Conservation (phyloP, 371 early-diverging fungal genomes). For the Mortierella sp. region DNA sequence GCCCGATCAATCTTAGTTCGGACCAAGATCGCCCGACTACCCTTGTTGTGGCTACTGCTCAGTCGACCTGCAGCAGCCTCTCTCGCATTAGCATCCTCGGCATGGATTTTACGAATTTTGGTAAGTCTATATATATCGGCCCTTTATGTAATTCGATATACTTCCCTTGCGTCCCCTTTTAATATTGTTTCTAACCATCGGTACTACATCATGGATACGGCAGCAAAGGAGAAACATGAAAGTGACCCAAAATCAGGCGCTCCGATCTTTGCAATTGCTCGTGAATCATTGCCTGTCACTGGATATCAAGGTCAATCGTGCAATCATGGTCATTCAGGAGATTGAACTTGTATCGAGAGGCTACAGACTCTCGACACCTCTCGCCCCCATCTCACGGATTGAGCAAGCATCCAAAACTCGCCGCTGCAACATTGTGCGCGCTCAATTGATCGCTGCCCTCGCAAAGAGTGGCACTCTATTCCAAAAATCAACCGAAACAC, state of each 20-base stretch:
- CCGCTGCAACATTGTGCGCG: slow-evolving; percentile 62
- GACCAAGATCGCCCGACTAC: slow-evolving; percentile 37
- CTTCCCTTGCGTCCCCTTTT: too few species aligned
- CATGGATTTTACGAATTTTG: slow-evolving; percentile 51
- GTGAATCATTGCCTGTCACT: slow-evolving; percentile 65
- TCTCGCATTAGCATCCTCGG: slow-evolving; percentile 35
- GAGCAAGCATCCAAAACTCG: slow-evolving; percentile 70
- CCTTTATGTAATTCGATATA: background rate
- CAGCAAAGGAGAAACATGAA: slow-evolving; percentile 67
- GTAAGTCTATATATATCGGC: slow-evolving; percentile 14
- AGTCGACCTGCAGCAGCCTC: slow-evolving; percentile 34
- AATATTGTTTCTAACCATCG: too few species aligned
- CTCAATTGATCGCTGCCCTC: slow-evolving; percentile 46
- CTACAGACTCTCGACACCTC: slow-evolving; percentile 72
- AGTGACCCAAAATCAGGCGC: slow-evolving; percentile 63
- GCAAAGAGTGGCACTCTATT: slow-evolving; percentile 48
- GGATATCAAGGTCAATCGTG: slow-evolving; percentile 71
- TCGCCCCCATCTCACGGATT: slow-evolving; percentile 76
- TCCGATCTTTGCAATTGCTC: slow-evolving; percentile 62
- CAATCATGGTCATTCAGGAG: slow-evolving; percentile 76
- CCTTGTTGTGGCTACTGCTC: slow-evolving; percentile 34
- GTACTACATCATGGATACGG: too few species aligned
- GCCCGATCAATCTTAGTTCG: slow-evolving; percentile 36
- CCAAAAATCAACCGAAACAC: slow-evolving; percentile 51
- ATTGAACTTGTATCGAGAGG: slow-evolving; percentile 81